A percentile compares a stretch with the other conserved stretches of the same genome.
Conservation (phyloP, 2,329 filamentous ascomycete genomes). For the Paecilomyces sp. region DNA sequence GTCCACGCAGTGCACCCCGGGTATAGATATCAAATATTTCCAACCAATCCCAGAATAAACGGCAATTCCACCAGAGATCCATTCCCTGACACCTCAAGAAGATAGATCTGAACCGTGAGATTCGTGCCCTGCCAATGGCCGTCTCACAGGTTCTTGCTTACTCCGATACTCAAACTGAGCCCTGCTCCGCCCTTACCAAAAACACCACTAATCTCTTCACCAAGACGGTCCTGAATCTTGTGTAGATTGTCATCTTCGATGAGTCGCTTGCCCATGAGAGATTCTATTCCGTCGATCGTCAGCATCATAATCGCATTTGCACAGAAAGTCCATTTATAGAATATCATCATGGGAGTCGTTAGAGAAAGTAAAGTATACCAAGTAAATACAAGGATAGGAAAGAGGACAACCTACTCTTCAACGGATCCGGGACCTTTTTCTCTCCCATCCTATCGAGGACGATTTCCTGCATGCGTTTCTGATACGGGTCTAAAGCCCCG, state of each 20-base stretch:
- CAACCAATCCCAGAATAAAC: neutral
- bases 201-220: constrained; percentile 11
- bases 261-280: constrained; percentile 1
- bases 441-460: constrained; percentile 22
- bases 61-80: neutral
- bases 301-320: neutral
- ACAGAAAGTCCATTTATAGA: neutral
- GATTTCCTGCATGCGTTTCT: constrained; percentile 20
- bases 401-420: constrained; percentile 13
- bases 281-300: neutral
- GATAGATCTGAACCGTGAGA: neutral
- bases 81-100: neutral
- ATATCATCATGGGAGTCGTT: neutral
- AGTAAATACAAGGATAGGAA: neutral
- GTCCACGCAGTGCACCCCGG: neutral
- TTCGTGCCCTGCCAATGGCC: neutral
- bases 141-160: neutral
- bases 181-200: constrained; percentile 16
- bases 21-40: neutral
- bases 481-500: constrained; percentile 21
- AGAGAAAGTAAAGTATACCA: neutral
- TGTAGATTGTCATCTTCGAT: constrained; percentile 17
- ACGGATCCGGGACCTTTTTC: constrained; percentile 17
- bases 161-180: neutral
- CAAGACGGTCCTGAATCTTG: constrained; percentile 18